phyloP scores from a whole-genome alignment of 2,329 filamentous ascomycete genomes.

The Rhinocladiella mackenziei region DNA sequence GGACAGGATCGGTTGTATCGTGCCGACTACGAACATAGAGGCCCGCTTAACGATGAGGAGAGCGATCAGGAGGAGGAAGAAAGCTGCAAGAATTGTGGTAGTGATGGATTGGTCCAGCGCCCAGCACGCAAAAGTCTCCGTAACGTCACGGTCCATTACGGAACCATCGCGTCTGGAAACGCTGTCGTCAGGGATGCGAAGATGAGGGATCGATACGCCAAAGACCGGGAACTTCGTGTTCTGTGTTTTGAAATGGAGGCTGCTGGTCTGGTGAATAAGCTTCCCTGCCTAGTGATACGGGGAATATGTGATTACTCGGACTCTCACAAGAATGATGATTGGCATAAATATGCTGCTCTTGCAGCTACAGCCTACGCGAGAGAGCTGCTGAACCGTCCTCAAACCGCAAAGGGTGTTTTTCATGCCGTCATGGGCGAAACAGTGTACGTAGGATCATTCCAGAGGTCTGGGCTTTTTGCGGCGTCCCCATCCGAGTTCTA shows the following conservation, averaged over 20 bases:
- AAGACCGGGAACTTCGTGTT: slow-evolving; percentile 1
- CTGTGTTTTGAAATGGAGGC: slow-evolving; percentile 17
- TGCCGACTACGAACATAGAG: neutral
- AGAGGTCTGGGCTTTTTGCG: no score
- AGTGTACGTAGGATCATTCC: no score
- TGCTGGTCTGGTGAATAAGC: no score
- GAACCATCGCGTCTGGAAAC: slow-evolving; percentile 30
- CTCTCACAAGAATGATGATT: slow-evolving; percentile 12
- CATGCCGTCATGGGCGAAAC: no score
- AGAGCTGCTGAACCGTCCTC: neutral
- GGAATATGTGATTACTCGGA: slow-evolving; percentile 17
- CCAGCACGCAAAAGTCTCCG: neutral
- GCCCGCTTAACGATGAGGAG: neutral
- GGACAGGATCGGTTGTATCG: neutral
- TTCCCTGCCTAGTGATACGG: slow-evolving; percentile 15
- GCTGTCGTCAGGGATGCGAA: slow-evolving; percentile 27
- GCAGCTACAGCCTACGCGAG: neutral
- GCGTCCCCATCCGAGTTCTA: no score
- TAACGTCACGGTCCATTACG: slow-evolving; percentile 32
- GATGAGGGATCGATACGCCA: slow-evolving; percentile 8
- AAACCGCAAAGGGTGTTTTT: no score
- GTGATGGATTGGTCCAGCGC: neutral
- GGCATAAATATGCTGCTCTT: slow-evolving; percentile 9
- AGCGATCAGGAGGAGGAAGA: neutral
- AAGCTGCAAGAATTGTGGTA: neutral